Evolutionary conservation across 1,284 basidiomycete species (phyloP), one percentile per base, ranked within the genome.

Genomic region (Melampsora americana): DNA sequence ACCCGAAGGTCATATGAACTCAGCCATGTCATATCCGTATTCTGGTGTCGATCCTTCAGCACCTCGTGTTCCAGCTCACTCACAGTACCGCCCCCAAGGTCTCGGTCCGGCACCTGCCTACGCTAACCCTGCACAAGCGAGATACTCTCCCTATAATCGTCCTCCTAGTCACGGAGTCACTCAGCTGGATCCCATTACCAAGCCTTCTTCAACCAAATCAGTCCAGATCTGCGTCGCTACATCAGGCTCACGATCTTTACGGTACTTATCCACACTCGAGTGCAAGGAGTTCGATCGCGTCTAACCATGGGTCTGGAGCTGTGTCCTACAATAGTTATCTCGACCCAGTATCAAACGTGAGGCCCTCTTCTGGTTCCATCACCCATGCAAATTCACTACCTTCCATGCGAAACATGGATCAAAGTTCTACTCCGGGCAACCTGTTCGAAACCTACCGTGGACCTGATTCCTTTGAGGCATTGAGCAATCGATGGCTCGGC

Each of bases 401-500:
- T 2, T 42, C 65, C 9, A 66, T 75, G 72, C 72, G 65, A 20
- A 67, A 64, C 20, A 46, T 59, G 39, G 64, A 74, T 48, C 16
- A 65, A 32, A 50, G 62, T 35, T 42, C 56, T 1, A 26, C 60
- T 35, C 42, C 56, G 32, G 50, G 60, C 26, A 76, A 76, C 56
- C 69, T 76, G 18, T 76, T 76, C 32, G 73, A 76, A 39, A 69
- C 73, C 11, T 76, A 76, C 35, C 66, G 73, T 26, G 73, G 73
- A 50, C 66, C 73, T 18, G 66, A 69, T 53, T 76, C 73, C 26
- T 76, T 76, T 53, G 73, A 69, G 50, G 66, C 66, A 28, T 53
- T 76, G 26, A 69, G 66, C 39, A 76, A 76, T 56, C 66, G 67
- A 50, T 76, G 73, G 73, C 30, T 76, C 23, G 66, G 53, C 26